These are phyloP conservation scores for Xylaria intraflava DNA, from an alignment of 495 filamentous ascomycete genomes.

Conservation along the genomic window DNA sequence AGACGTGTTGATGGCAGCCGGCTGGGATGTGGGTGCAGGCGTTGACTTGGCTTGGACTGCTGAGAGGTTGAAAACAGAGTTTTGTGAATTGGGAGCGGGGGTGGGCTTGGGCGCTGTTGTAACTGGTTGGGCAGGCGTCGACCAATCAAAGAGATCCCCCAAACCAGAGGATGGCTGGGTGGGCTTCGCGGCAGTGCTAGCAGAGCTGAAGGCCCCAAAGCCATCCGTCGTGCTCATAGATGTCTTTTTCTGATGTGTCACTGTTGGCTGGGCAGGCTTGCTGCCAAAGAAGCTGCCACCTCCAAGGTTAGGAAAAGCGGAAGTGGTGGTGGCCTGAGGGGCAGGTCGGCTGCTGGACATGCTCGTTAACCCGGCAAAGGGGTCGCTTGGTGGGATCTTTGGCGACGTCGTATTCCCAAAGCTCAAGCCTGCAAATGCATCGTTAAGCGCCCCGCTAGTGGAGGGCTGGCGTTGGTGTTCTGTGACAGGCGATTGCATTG, in stretches of 20 bases:
- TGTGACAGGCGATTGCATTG: conserved; percentile 51
- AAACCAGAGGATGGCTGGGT: conserved; percentile 46
- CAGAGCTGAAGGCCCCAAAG: conserved; percentile 49
- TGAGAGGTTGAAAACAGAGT: conserved; percentile 79
- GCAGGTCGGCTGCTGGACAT: conserved; percentile 49
- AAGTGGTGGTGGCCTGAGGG: conserved; percentile 47
- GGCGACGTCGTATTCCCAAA: conserved; percentile 55
- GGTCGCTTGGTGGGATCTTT: conserved; percentile 47
- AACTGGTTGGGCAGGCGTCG: conserved; percentile 48
- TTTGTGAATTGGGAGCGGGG: conserved; percentile 32
- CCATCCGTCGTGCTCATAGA: conserved; percentile 40
- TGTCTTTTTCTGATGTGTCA: conserved; percentile 43
- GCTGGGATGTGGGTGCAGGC: conserved; percentile 35
- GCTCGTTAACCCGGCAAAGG: conserved; percentile 67
- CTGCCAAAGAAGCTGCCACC: conserved; percentile 79
- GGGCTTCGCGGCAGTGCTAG: conserved; percentile 42
- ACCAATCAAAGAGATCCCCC: conserved; percentile 77
- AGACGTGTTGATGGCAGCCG: conserved; percentile 31
- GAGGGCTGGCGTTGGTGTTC: conserved; percentile 42
- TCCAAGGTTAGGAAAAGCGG: conserved; percentile 50
- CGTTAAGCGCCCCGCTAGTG: conserved; percentile 64
- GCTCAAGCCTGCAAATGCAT: conserved; percentile 80
- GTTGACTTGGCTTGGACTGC: conserved; percentile 41
- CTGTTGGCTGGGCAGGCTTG: conserved; percentile 50
- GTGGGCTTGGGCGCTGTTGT: conserved; percentile 34